phyloP scores from a whole-genome alignment of 352 stramenopile species.

The Pythium apleroticum region DNA sequence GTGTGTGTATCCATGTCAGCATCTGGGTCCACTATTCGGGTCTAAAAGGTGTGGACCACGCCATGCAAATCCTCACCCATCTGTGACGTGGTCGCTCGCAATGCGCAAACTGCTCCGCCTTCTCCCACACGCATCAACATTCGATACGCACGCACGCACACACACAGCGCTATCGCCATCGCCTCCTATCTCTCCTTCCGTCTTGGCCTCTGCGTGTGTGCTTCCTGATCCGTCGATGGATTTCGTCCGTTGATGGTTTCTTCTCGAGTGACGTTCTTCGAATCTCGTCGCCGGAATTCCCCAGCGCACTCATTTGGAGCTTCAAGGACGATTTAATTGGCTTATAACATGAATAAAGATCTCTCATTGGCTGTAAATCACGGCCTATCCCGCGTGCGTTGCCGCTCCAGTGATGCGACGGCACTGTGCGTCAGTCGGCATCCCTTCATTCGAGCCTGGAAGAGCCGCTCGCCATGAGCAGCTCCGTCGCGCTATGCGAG shows the following conservation, averaged over 20 bases:
- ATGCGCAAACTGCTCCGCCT: neutral
- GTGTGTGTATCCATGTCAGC: neutral
- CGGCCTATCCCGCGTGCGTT: slow-evolving; percentile 1
- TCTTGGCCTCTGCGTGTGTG: too few species aligned
- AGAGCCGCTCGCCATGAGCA: slow-evolving; percentile 12
- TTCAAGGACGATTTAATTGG: slow-evolving; percentile 13
- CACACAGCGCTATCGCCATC: too few species aligned
- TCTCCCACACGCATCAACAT: neutral
- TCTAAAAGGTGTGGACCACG: neutral
- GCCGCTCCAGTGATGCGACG: slow-evolving; percentile 2
- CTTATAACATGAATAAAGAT: neutral
- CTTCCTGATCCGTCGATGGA: too few species aligned
- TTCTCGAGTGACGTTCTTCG: neutral
- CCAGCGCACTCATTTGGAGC: neutral
- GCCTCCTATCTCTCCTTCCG: too few species aligned
- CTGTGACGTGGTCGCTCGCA: neutral
- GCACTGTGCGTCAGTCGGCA: slow-evolving; percentile 8
- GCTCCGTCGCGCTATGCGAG: slow-evolving; percentile 18
- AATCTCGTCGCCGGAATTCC: slow-evolving; percentile 6
- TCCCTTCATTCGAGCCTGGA: neutral
- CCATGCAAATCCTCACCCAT: neutral
- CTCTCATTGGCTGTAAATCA: slow-evolving; percentile 11
- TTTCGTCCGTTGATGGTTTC: neutral
- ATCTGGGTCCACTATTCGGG: too few species aligned
- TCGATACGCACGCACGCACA: too few species aligned